A percentile compares a stretch with the other conserved stretches of the same genome.
These are phyloP conservation scores for Ceratocystis harringtonii DNA, from an alignment of 2,329 filamentous ascomycete genomes.

Conservation along the genomic window DNA sequence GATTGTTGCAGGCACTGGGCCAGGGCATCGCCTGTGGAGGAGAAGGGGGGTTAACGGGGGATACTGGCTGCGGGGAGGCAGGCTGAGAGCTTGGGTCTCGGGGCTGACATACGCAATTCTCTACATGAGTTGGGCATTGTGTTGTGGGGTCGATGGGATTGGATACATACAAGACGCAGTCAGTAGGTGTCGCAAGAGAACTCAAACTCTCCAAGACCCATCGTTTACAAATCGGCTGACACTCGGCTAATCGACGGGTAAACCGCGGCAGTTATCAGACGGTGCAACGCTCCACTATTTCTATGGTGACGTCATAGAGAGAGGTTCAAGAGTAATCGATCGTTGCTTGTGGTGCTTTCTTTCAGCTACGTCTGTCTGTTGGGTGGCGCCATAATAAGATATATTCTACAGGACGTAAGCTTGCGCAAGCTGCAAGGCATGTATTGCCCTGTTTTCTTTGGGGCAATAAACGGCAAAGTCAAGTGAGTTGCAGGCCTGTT, in stretches of 20 bases:
- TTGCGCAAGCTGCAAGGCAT: background rate
- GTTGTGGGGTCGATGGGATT: conserved; percentile 10
- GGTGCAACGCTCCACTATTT: background rate
- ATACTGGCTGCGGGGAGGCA: background rate
- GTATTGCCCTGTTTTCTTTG: background rate
- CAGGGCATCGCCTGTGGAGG: conserved; percentile 60
- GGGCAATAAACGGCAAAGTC: background rate
- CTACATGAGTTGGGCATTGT: conserved; percentile 90
- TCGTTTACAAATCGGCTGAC: background rate
- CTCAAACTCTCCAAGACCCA: no score
- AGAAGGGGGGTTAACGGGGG: background rate
- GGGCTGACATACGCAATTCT: conserved; percentile 66
- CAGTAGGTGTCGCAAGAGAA: no score
- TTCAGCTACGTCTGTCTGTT: background rate
- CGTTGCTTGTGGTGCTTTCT: background rate
- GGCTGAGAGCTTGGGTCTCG: background rate
- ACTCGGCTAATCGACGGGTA: background rate
- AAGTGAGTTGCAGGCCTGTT: background rate
- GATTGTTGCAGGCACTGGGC: conserved; percentile 91
- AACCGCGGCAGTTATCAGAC: background rate
- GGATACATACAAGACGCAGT: no score
- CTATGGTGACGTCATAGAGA: background rate
- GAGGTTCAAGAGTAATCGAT: no score
- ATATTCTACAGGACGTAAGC: background rate
- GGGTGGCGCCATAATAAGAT: no score